phyloP scores from a whole-genome alignment of 106 monocot species.

The Dendrobium catenatum region DNA sequence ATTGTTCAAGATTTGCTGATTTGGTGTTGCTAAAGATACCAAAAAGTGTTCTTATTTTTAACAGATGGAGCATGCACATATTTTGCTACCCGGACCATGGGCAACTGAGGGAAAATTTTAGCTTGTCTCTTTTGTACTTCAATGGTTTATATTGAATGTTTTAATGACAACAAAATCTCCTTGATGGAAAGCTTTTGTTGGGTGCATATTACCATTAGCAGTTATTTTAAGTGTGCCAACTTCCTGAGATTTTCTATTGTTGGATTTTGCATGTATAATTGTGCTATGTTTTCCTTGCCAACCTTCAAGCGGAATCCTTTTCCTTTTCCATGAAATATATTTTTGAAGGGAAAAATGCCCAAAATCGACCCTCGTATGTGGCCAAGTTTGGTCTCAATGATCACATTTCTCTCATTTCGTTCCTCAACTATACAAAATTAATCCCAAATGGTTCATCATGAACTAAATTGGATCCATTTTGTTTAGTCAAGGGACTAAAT shows the following conservation, averaged over 20 bases:
- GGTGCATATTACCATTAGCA: background rate
- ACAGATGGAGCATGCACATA: background rate
- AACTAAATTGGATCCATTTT: too few relatives aligned
- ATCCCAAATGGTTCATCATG: too few relatives aligned
- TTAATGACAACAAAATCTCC: background rate
- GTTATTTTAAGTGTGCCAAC: background rate
- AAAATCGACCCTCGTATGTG: too few relatives aligned
- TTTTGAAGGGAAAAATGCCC: background rate
- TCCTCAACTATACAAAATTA: too few relatives aligned
- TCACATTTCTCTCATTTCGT: too few relatives aligned
- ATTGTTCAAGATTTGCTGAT: background rate
- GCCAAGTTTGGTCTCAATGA: too few relatives aligned
- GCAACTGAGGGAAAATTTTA: background rate
- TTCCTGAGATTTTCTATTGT: too few relatives aligned
- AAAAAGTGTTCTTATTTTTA: background rate
- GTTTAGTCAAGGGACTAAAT: too few relatives aligned
- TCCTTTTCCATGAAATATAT: background rate
- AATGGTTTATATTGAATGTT: background rate
- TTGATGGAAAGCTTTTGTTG: background rate
- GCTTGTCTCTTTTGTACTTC: background rate
- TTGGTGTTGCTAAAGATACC: background rate
- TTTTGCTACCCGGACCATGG: background rate
- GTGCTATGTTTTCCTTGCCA: background rate
- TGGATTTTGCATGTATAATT: too few relatives aligned
- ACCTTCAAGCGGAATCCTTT: background rate